A percentile compares a stretch with the other conserved stretches of the same genome.
Evolutionary conservation across 2,329 filamentous ascomycete genomes (phyloP).

Genomic region (Claviceps purpurea): DNA sequence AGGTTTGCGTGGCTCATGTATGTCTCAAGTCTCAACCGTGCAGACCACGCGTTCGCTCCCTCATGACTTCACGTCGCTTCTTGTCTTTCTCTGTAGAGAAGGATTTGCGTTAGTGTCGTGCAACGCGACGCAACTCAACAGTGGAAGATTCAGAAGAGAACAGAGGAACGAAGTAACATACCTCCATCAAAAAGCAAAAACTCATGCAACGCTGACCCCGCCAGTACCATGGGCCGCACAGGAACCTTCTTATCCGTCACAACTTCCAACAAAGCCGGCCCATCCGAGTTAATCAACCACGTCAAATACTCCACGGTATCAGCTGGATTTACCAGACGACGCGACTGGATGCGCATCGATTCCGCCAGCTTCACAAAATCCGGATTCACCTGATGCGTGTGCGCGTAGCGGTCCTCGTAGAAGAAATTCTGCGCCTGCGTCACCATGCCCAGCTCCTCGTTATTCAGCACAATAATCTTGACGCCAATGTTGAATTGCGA

Average conservation of each 20-base stretch:
- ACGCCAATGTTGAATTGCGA: conserved; percentile 92
- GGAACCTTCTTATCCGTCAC: conserved; percentile 85
- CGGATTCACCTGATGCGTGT: conserved; percentile 92
- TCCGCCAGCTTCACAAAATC: conserved; percentile 88
- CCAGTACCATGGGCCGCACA: conserved; percentile 95
- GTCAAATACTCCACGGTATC: conserved; percentile 67
- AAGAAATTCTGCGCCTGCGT: conserved; percentile 98
- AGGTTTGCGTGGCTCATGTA: neutral
- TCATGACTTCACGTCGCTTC: conserved; percentile 53
- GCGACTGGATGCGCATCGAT: conserved; percentile 75
- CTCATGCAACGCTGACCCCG: conserved; percentile 76
- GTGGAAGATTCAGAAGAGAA: too few species aligned
- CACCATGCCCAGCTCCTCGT: conserved; percentile 96
- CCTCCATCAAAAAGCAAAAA: conserved; percentile 45
- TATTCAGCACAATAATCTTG: conserved; percentile 90
- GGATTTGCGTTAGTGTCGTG: neutral
- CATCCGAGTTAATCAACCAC: conserved; percentile 81
- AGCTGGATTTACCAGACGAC: too few species aligned
- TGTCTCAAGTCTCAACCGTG: conserved; percentile 19
- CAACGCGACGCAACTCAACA: too few species aligned
- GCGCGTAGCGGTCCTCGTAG: conserved; percentile 84
- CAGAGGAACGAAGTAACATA: conserved; percentile 10
- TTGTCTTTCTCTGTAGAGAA: conserved; percentile 47
- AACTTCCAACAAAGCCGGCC: conserved; percentile 87
- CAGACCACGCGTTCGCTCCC: conserved; percentile 42